Conservation (phyloP, 1,139 yeast genomes). For the Petasospora rhodanensis region DNA sequence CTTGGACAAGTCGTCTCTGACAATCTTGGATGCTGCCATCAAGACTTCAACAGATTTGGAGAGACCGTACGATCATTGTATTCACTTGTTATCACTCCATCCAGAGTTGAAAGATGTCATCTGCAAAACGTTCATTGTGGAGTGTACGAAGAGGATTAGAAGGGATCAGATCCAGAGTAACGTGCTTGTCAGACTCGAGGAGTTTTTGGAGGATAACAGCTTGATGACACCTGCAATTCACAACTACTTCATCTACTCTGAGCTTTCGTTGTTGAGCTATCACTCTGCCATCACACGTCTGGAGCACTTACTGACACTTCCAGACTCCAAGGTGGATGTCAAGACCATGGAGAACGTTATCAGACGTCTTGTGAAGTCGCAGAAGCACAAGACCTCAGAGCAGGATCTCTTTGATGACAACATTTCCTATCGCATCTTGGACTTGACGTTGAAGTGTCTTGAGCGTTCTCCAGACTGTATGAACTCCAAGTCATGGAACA, state of each 20-base stretch:
- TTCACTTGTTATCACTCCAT: slow-evolving; percentile 7
- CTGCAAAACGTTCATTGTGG: slow-evolving; percentile 11
- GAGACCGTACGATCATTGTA: slow-evolving; percentile 13
- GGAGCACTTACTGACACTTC: slow-evolving; percentile 3
- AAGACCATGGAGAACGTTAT: slow-evolving; percentile 12
- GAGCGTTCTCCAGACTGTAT: slow-evolving; percentile 6
- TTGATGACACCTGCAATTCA: slow-evolving; percentile 9
- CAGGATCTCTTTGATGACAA: slow-evolving; percentile 4
- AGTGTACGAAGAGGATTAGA: slow-evolving; percentile 7
- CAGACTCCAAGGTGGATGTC: slow-evolving; percentile 5
- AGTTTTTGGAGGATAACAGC: slow-evolving; percentile 5
- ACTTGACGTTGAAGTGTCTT: slow-evolving; percentile 7
- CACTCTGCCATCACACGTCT: slow-evolving; percentile 10
- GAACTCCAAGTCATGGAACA: slow-evolving; percentile 9
- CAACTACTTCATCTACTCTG: slow-evolving; percentile 16
- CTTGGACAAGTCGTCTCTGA: slow-evolving; percentile 6
- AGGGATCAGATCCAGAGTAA: slow-evolving; percentile 3
- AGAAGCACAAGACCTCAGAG: background rate
- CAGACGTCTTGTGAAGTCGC: slow-evolving; percentile 2
- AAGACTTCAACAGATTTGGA: slow-evolving; percentile 6
- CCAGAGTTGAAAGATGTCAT: slow-evolving; percentile 4
- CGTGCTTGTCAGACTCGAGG: slow-evolving; percentile 12
- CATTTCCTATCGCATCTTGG: slow-evolving; percentile 4
- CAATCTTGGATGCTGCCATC: slow-evolving; percentile 7
- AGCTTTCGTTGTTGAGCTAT: slow-evolving; percentile 9